A percentile compares a stretch with the other conserved stretches of the same genome.
Evolutionary conservation across 768 basidiomycete genomes (phyloP).

Genomic region (Kwoniella pini): DNA sequence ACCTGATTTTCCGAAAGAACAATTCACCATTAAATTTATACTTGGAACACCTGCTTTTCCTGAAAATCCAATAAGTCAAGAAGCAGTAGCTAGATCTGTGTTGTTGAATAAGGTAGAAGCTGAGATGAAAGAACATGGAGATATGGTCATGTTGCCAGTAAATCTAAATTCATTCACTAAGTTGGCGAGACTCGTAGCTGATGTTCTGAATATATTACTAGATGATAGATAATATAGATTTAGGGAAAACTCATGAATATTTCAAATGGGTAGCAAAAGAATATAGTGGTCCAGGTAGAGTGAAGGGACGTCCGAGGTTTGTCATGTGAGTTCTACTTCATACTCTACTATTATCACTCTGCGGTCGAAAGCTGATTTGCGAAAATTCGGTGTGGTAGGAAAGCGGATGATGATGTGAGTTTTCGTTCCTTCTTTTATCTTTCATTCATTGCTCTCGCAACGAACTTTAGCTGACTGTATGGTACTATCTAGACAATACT

Average conservation of each 20-base stretch:
- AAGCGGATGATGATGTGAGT: constrained; percentile 56
- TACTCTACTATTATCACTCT: background rate
- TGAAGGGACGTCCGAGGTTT: constrained; percentile 53
- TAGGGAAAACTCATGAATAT: constrained; percentile 55
- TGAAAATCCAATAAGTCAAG: constrained; percentile 38
- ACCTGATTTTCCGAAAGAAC: constrained; percentile 50
- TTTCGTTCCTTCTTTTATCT: too few species aligned
- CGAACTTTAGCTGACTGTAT: background rate
- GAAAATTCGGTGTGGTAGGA: constrained; percentile 32
- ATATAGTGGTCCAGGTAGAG: constrained; percentile 48
- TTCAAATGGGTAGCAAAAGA: constrained; percentile 55
- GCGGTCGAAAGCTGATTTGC: background rate
- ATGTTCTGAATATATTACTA: too few species aligned
- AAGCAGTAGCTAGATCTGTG: constrained; percentile 31
- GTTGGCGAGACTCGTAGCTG: too few species aligned
- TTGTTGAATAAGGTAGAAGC: constrained; percentile 32
- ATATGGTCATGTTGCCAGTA: constrained; percentile 53
- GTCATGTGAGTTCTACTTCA: constrained; percentile 49
- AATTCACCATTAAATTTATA: constrained; percentile 55
- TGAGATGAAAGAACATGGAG: constrained; percentile 48
- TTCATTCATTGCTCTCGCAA: too few species aligned
- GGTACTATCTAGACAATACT: constrained; percentile 47
- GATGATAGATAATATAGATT: constrained; percentile 55
- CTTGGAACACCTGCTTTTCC: constrained; percentile 49
- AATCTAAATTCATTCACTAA: constrained; percentile 7